Evolutionary conservation across 2,329 filamentous ascomycete genomes (phyloP).

Genomic region (Lachnellula subtilissima): DNA sequence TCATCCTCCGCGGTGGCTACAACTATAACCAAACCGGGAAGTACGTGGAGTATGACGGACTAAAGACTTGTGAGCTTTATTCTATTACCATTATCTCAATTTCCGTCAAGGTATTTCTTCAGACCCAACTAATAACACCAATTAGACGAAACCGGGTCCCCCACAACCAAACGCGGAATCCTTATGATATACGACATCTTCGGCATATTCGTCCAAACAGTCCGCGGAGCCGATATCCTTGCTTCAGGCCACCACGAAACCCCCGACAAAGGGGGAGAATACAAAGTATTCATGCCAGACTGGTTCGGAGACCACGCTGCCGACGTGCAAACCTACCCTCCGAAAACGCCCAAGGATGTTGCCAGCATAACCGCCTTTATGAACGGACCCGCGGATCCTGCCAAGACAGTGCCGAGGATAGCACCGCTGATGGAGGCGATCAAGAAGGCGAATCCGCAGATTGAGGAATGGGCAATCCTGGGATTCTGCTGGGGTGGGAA

Average conservation of each 20-base stretch:
- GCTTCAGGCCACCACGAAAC: slow-evolving; percentile 37
- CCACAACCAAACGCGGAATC: slow-evolving; percentile 49
- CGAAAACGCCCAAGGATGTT: slow-evolving; percentile 17
- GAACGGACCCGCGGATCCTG: slow-evolving; percentile 8
- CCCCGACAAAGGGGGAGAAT: slow-evolving; percentile 47
- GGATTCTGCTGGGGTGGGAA: slow-evolving; percentile 67
- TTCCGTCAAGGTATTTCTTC: background rate
- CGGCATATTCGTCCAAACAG: slow-evolving; percentile 62
- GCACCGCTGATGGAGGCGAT: slow-evolving; percentile 8
- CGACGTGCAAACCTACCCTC: slow-evolving; percentile 13
- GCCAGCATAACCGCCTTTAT: slow-evolving; percentile 21
- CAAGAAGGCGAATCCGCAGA: slow-evolving; percentile 14
- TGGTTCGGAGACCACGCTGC: slow-evolving; percentile 64
- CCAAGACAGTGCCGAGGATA: slow-evolving; percentile 9
- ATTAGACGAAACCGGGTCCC: slow-evolving; percentile 42
- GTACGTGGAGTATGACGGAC: slow-evolving; percentile 27
- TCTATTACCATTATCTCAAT: background rate
- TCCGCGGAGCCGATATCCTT: slow-evolving; percentile 66
- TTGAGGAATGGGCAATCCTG: slow-evolving; percentile 17
- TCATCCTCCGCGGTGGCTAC: slow-evolving; percentile 30
- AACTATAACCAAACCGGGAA: slow-evolving; percentile 28
- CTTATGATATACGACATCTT: slow-evolving; percentile 62
- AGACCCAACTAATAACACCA: slow-evolving; percentile 41
- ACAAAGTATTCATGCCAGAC: slow-evolving; percentile 84
- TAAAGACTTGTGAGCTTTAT: slow-evolving; percentile 30